These are phyloP conservation scores for Berberis vulgaris DNA, from an alignment of 164 flowering plant genomes.

Conservation along the genomic window DNA sequence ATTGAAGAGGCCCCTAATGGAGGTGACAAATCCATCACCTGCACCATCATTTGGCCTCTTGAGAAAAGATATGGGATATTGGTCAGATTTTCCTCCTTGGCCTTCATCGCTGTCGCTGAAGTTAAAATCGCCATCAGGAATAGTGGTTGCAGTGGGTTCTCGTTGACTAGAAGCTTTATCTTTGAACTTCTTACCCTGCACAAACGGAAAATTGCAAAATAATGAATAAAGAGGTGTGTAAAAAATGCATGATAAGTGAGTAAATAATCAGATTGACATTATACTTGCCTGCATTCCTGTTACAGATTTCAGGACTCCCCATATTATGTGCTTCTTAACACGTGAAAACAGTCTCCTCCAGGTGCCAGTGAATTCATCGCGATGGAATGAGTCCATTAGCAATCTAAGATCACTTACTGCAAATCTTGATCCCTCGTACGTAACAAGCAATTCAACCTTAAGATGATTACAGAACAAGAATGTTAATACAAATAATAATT, in stretches of 20 bases:
- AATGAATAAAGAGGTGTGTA: background rate
- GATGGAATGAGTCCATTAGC: slow-evolving; percentile 93
- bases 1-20: slow-evolving; percentile 82
- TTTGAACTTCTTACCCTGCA: slow-evolving; percentile 94
- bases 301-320: slow-evolving; percentile 98
- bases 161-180: slow-evolving; percentile 66
- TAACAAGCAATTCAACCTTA: slow-evolving; percentile 88
- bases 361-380: slow-evolving; percentile 85
- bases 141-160: slow-evolving; percentile 32
- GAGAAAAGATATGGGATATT: slow-evolving; percentile 46
- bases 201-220: slow-evolving; percentile 6
- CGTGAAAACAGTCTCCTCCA: slow-evolving; percentile 94
- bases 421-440: slow-evolving; percentile 91
- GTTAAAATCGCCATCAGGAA: slow-evolving; percentile 63
- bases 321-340: slow-evolving; percentile 93
- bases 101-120: slow-evolving; percentile 83
- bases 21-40: slow-evolving; percentile 96
- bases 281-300: slow-evolving; percentile 94
- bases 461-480: slow-evolving; percentile 2
- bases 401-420: slow-evolving; percentile 84
- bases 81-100: slow-evolving; percentile 55
- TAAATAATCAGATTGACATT: background rate
- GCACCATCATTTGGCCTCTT: slow-evolving; percentile 86
- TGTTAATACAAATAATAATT: background rate
- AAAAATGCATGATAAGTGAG: background rate